Conservation (phyloP, 306 rosid species). For the Malus sieversii region DNA sequence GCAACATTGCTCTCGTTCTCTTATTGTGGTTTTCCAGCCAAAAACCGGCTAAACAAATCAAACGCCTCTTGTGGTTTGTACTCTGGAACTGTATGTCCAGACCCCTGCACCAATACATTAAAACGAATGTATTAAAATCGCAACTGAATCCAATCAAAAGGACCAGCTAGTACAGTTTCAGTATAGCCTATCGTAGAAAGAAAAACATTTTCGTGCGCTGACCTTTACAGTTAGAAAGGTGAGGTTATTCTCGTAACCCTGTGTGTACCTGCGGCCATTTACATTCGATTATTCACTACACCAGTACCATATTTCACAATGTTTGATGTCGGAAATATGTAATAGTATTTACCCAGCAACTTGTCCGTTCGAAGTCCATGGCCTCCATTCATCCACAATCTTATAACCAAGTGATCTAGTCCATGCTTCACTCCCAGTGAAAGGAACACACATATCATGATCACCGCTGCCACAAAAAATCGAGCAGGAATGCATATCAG, state of each 20-base stretch:
- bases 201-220: not conserved
- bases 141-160: not conserved
- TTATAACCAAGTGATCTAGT: conserved; percentile 73
- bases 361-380: conserved; percentile 76
- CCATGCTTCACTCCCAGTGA: conserved; percentile 81
- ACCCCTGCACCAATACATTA: conserved; percentile 53
- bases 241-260: conserved; percentile 65
- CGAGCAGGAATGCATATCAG: not conserved
- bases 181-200: not conserved
- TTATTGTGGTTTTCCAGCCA: conserved; percentile 46
- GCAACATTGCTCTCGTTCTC: not conserved
- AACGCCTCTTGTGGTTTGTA: conserved; percentile 80
- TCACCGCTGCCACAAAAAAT: conserved; percentile 56
- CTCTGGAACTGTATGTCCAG: conserved; percentile 96
- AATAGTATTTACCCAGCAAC: conserved; percentile 56
- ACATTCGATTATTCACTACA: not conserved
- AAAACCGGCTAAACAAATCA: conserved; percentile 64
- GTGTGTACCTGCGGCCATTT: conserved; percentile 52
- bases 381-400: conserved; percentile 75
- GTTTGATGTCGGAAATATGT: not conserved
- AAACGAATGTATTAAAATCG: not conserved
- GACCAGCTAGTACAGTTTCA: not conserved
- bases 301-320: not conserved
- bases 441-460: conserved; percentile 95
- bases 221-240: conserved; percentile 81